Percentiles rank a stretch among this genome's conserved stretches.
Evolutionary conservation across 768 basidiomycete genomes (phyloP).

Genomic region (Tephrocybe sp.): DNA sequence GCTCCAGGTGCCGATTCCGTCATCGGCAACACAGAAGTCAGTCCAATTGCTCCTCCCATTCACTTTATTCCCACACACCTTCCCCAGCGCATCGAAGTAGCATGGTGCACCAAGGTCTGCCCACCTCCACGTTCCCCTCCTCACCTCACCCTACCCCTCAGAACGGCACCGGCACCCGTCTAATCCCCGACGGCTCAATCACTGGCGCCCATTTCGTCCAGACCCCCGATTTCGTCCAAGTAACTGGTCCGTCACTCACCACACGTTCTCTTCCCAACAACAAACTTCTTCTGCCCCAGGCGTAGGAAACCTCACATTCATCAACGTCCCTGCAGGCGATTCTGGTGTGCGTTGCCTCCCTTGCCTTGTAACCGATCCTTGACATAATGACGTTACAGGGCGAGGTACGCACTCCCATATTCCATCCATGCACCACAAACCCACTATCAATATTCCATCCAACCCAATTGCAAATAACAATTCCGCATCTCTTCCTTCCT

Average conservation of each 20-base stretch:
- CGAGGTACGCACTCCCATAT: constrained; percentile 23
- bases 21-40: constrained; percentile 64
- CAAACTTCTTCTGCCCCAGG: constrained; percentile 32
- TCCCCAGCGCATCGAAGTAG: constrained; percentile 39
- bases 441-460: too few relatives aligned
- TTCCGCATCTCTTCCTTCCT: neutral
- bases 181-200: constrained; percentile 75
- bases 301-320: constrained; percentile 59
- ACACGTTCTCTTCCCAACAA: neutral
- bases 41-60: neutral
- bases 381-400: constrained; percentile 19
- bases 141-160: constrained; percentile 30
- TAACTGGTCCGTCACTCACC: constrained; percentile 48
- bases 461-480: too few relatives aligned
- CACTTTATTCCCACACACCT: constrained; percentile 12
- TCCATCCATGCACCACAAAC: too few relatives aligned
- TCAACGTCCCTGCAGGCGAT: constrained; percentile 65
- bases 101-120: constrained; percentile 42
- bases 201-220: constrained; percentile 66
- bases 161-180: constrained; percentile 59
- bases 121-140: neutral
- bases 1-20: constrained; percentile 47
- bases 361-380: neutral
- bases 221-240: constrained; percentile 75
- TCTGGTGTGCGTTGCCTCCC: constrained; percentile 38